Conservation (phyloP, 1,284 basidiomycete genomes). For the Tilletia caries region DNA sequence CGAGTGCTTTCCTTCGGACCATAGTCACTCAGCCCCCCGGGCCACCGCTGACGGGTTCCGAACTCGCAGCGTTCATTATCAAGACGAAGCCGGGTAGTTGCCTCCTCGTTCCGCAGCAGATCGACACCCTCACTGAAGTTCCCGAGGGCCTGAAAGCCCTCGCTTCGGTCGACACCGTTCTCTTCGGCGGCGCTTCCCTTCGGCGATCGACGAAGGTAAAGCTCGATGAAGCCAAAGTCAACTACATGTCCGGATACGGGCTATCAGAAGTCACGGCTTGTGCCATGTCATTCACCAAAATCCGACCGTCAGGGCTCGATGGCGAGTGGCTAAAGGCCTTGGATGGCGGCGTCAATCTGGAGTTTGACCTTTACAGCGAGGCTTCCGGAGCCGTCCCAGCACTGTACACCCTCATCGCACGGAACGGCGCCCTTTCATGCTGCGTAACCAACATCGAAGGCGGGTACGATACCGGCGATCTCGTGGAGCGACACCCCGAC, state of each 20-base stretch:
- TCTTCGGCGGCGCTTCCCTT: conserved; percentile 1
- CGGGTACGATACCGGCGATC: conserved; percentile 2
- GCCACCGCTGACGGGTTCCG: background rate
- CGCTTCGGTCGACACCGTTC: background rate
- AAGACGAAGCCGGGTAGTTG: background rate
- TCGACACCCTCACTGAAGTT: background rate
- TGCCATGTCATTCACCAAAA: background rate
- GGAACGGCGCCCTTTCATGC: background rate
- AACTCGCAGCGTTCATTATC: background rate
- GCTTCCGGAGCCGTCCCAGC: background rate
- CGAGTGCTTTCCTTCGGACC: background rate
- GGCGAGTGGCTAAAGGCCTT: background rate
- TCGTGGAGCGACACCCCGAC: background rate
- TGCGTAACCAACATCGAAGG: background rate
- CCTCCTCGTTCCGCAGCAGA: conserved; percentile 3
- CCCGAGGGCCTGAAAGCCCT: background rate
- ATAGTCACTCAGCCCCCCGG: background rate
- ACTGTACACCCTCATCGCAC: background rate
- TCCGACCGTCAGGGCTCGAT: background rate
- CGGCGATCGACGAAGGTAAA: background rate
- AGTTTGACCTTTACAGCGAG: background rate
- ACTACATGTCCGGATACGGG: background rate
- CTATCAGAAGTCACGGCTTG: background rate
- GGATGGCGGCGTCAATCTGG: background rate
- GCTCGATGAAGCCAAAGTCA: background rate